Conservation (phyloP, 108 stramenopile genomes). For the Fragilaria crotonensis region DNA sequence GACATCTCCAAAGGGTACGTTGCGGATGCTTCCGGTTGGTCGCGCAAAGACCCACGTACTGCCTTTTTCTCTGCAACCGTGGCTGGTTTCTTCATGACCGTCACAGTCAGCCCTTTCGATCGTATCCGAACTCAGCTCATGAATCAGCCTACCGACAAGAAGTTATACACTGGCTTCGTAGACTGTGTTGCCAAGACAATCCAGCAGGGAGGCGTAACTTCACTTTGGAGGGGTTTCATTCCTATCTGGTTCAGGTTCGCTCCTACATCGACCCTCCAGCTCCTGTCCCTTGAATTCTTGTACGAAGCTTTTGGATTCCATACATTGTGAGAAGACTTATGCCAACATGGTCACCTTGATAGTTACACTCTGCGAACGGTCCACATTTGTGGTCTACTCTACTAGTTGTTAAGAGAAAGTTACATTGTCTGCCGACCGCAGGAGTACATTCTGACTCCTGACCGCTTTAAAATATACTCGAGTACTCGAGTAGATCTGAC, state of each 20-base stretch:
- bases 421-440: too few species aligned
- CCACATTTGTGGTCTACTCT: too few species aligned
- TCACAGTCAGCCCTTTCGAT: constrained; percentile 44
- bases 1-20: constrained; percentile 76
- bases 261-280: constrained; percentile 53
- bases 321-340: too few species aligned
- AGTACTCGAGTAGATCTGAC: too few species aligned
- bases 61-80: constrained; percentile 30
- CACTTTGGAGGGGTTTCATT: constrained; percentile 49
- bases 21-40: constrained; percentile 32
- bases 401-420: too few species aligned
- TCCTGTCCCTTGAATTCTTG: constrained; percentile 45
- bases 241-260: constrained; percentile 70
- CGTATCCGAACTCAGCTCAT: constrained; percentile 42
- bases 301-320: constrained; percentile 34
- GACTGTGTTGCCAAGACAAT: constrained; percentile 55
- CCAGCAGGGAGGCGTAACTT: constrained; percentile 27
- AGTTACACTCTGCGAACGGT: too few species aligned
- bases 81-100: constrained; percentile 31
- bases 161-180: constrained; percentile 35
- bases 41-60: constrained; percentile 35
- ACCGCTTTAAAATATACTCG: too few species aligned
- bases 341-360: too few species aligned
- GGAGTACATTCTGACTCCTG: too few species aligned
- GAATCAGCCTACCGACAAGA: constrained; percentile 48